Percentiles rank a stretch among this genome's conserved stretches.
Evolutionary conservation across 129 eudicot species (phyloP).

Genomic region (Calendula officinalis): DNA sequence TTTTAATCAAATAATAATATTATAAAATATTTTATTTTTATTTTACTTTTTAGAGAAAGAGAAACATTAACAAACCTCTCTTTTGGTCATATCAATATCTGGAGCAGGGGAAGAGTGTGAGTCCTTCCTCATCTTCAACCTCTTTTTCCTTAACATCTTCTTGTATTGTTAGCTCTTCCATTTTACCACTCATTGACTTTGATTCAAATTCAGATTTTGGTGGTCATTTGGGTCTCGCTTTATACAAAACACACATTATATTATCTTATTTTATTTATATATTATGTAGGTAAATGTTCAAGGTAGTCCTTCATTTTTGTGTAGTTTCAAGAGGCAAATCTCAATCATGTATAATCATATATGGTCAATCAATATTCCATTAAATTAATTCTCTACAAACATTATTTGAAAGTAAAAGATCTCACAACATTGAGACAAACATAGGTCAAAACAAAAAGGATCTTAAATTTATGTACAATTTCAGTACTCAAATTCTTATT

Average conservation of each 20-base stretch:
- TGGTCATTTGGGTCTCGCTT: constrained; percentile 54
- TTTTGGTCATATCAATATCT: constrained; percentile 81
- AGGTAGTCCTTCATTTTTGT: too few relatives aligned
- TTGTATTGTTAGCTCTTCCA: constrained; percentile 63
- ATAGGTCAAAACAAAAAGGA: too few relatives aligned
- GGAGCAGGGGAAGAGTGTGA: constrained; percentile 53
- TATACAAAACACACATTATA: constrained; percentile 21
- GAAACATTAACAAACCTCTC: constrained; percentile 72
- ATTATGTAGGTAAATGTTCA: too few relatives aligned
- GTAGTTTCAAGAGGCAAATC: too few relatives aligned
- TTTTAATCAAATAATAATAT: neutral
- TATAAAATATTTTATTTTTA: neutral
- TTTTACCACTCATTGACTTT: constrained; percentile 46
- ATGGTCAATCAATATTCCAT: too few relatives aligned
- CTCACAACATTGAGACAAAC: too few relatives aligned
- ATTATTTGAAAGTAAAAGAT: too few relatives aligned
- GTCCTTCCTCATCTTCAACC: constrained; percentile 86
- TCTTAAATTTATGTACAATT: too few relatives aligned
- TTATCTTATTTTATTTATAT: constrained; percentile 4
- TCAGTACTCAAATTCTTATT: too few relatives aligned
- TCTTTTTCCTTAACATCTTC: constrained; percentile 83
- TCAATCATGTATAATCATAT: too few relatives aligned
- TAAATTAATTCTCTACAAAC: too few relatives aligned
- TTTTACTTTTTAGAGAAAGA: neutral
- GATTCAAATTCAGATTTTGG: constrained; percentile 49